Evolutionary conservation across 495 filamentous ascomycete genomes (phyloP).

Genomic region (Lentithecium fluviatile): DNA sequence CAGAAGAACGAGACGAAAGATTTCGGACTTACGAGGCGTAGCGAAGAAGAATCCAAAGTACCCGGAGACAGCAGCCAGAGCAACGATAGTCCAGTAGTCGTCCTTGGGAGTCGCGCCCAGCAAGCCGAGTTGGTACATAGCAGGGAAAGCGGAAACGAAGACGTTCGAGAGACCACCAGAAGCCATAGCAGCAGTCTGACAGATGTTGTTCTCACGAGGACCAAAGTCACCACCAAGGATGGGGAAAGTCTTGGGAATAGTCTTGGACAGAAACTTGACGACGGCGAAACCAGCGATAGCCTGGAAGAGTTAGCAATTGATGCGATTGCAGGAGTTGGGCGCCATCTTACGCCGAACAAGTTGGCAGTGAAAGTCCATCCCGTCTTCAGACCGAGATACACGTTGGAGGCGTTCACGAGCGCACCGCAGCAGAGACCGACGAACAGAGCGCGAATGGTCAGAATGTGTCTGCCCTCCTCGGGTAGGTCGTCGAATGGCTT

Average conservation of each 20-base stretch:
- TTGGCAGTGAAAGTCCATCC: conserved; percentile 63
- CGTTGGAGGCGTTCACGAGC: conserved; percentile 63
- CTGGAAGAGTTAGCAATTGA: background rate
- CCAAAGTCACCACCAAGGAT: conserved; percentile 62
- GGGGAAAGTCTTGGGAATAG: conserved; percentile 50
- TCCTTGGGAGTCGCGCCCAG: conserved; percentile 51
- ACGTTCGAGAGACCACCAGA: conserved; percentile 62
- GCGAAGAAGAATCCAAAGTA: conserved; percentile 70
- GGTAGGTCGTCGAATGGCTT: conserved; percentile 41
- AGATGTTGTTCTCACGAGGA: conserved; percentile 66
- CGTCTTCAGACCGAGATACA: conserved; percentile 67
- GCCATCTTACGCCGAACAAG: conserved; percentile 40
- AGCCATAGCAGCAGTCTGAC: conserved; percentile 63
- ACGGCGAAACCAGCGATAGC: conserved; percentile 68
- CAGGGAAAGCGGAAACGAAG: conserved; percentile 64
- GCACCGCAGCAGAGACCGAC: conserved; percentile 58
- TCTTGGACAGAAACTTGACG: conserved; percentile 55
- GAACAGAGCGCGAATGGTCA: conserved; percentile 58
- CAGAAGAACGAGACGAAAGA: background rate
- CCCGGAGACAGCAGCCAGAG: conserved; percentile 61
- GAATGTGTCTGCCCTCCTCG: conserved; percentile 44
- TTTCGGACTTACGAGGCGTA: conserved; percentile 48
- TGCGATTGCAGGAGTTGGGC: background rate
- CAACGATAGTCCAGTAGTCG: conserved; percentile 59
- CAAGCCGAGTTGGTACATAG: conserved; percentile 59